Evolutionary conservation across 2,329 filamentous ascomycete genomes (phyloP).

Genomic region (Fusarium sp.): DNA sequence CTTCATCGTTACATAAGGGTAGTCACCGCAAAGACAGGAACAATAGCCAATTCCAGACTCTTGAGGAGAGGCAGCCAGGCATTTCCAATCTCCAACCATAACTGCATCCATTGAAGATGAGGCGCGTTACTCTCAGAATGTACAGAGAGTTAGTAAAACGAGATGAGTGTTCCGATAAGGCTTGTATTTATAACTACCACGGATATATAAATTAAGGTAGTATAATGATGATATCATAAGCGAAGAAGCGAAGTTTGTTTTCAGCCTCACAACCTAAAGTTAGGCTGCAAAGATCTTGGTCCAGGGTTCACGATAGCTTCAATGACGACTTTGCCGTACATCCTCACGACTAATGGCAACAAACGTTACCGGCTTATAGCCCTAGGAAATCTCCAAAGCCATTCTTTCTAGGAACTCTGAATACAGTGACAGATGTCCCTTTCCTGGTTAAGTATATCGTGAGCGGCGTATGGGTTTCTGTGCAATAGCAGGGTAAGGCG

Average conservation of each 20-base stretch:
- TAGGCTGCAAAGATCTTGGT: not conserved
- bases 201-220: not conserved
- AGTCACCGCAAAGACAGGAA: not conserved
- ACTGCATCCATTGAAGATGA: not conserved
- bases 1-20: not conserved
- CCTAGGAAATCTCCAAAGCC: not conserved
- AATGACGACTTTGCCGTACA: not conserved
- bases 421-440: not conserved
- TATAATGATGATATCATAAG: not conserved
- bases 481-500: not conserved
- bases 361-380: not conserved
- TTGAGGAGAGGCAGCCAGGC: not conserved
- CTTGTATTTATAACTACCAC: not conserved
- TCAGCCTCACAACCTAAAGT: not conserved
- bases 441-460: not conserved
- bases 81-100: not conserved
- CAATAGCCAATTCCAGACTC: not conserved
- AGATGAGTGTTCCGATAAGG: not conserved
- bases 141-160: not conserved
- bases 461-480: not conserved
- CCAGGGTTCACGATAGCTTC: conserved; percentile 1
- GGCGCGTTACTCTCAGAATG: not conserved
- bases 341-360: not conserved
- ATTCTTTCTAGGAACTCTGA: not conserved
- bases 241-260: not conserved